A percentile compares a stretch with the other conserved stretches of the same genome.
Evolutionary conservation across 768 basidiomycete species (phyloP).

Genomic region (Boletus sensibilis): DNA sequence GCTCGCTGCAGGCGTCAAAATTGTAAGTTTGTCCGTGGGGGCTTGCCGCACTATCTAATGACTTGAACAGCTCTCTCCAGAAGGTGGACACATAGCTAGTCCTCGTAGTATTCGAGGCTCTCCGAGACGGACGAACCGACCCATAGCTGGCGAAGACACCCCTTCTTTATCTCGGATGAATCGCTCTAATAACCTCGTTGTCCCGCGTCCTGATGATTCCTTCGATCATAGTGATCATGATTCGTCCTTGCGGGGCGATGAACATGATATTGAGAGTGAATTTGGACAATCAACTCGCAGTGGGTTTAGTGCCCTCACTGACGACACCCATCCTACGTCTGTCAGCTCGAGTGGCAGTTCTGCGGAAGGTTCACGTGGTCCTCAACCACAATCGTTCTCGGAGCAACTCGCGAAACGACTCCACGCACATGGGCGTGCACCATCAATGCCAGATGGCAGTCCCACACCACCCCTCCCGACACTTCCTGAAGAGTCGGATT

Average conservation of each 20-base stretch:
- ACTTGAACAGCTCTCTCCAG: slow-evolving; percentile 55
- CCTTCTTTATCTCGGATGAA: slow-evolving; percentile 39
- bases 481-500: slow-evolving; percentile 41
- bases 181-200: slow-evolving; percentile 42
- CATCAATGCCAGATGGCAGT: slow-evolving; percentile 39
- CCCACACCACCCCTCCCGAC: slow-evolving; percentile 36
- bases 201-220: slow-evolving; percentile 44
- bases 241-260: slow-evolving; percentile 43
- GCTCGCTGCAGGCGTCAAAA: slow-evolving; percentile 67
- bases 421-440: slow-evolving; percentile 45
- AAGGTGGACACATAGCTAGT: slow-evolving; percentile 57
- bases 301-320: slow-evolving; percentile 37
- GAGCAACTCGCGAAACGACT: slow-evolving; percentile 65
- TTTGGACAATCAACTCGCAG: slow-evolving; percentile 47
- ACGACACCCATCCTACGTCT: slow-evolving; percentile 58
- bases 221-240: slow-evolving; percentile 44
- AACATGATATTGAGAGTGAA: slow-evolving; percentile 57
- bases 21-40: slow-evolving; percentile 45
- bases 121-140: slow-evolving; percentile 53
- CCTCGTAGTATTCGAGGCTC: slow-evolving; percentile 70
- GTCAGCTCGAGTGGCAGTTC: slow-evolving; percentile 45
- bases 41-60: slow-evolving; percentile 13
- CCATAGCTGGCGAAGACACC: slow-evolving; percentile 36
- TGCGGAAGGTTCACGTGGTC: slow-evolving; percentile 34
- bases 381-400: slow-evolving; percentile 49